These are phyloP conservation scores for Suillus tomentosus DNA, from an alignment of 768 basidiomycete species.

Conservation along the genomic window DNA sequence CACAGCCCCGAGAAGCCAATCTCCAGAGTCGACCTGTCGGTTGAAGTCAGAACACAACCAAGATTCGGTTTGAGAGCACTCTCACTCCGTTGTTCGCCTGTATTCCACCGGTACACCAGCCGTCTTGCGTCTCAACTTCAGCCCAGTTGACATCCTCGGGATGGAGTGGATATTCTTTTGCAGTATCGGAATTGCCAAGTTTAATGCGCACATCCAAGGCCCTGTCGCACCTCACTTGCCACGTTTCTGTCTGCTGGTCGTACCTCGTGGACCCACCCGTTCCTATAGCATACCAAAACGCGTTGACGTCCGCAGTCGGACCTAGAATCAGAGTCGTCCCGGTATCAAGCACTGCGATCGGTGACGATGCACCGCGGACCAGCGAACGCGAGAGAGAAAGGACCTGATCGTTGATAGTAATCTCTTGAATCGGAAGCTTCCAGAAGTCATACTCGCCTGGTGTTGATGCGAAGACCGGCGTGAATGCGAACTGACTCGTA, in stretches of 20 bases:
- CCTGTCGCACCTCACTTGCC: constrained; percentile 53
- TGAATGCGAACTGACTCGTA: constrained; percentile 36
- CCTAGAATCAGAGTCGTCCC: constrained; percentile 61
- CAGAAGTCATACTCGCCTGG: constrained; percentile 51
- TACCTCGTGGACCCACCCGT: constrained; percentile 39
- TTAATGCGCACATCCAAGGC: constrained; percentile 48
- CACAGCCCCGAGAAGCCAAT: constrained; percentile 63
- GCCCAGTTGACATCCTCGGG: constrained; percentile 56
- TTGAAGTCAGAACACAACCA: constrained; percentile 11
- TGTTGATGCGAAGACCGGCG: constrained; percentile 41
- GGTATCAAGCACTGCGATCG: constrained; percentile 64
- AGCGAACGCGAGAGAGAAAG: constrained; percentile 49
- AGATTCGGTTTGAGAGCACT: not conserved
- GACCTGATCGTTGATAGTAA: constrained; percentile 45
- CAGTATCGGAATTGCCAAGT: constrained; percentile 39
- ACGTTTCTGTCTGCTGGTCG: constrained; percentile 38
- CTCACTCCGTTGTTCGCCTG: constrained; percentile 53
- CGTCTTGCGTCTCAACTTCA: constrained; percentile 39
- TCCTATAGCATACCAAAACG: constrained; percentile 53
- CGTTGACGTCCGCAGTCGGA: constrained; percentile 51
- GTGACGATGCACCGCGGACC: constrained; percentile 40
- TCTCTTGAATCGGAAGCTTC: constrained; percentile 51
- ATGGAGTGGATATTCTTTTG: constrained; percentile 46
- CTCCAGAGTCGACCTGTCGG: constrained; percentile 50
- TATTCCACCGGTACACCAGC: constrained; percentile 60